Evolutionary conservation across 1,139 yeast genomes (phyloP).

Genomic region (Taphrina deformans): DNA sequence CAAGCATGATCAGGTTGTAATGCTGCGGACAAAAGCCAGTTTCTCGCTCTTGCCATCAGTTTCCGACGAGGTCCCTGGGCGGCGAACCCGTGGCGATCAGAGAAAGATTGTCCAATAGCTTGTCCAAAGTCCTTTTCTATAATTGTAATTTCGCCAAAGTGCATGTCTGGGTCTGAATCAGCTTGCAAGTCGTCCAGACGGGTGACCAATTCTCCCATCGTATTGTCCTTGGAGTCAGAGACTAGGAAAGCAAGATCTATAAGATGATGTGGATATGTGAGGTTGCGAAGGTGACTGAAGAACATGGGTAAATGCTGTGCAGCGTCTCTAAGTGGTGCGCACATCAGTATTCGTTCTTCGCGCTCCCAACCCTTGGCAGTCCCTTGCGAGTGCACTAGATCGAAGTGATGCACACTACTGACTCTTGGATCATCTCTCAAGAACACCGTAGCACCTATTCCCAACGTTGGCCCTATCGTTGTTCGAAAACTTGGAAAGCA

Average conservation of each 20-base stretch:
- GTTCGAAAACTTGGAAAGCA: constrained; percentile 17
- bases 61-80: constrained; percentile 75
- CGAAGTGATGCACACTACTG: constrained; percentile 49
- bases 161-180: constrained; percentile 60
- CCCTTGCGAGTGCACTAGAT: constrained; percentile 55
- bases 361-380: constrained; percentile 59
- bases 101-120: constrained; percentile 76
- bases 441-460: constrained; percentile 4
- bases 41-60: constrained; percentile 71
- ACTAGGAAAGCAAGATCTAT: constrained; percentile 66
- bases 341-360: constrained; percentile 59
- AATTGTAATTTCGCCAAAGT: constrained; percentile 59
- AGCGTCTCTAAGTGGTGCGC: constrained; percentile 72
- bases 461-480: constrained; percentile 10
- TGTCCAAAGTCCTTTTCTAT: constrained; percentile 71
- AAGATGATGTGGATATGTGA: constrained; percentile 66
- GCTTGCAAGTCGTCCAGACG: constrained; percentile 54
- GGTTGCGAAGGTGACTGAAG: constrained; percentile 58
- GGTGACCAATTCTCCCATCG: constrained; percentile 54
- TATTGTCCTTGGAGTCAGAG: constrained; percentile 67
- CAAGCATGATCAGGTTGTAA: constrained; percentile 68
- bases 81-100: constrained; percentile 71
- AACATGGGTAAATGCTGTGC: constrained; percentile 67
- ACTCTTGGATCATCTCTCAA: constrained; percentile 19
- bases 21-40: constrained; percentile 66